Evolutionary conservation across 257 asterid species (phyloP), one percentile per base, ranked within the genome.

Genomic region (Solanum medicagineum): DNA sequence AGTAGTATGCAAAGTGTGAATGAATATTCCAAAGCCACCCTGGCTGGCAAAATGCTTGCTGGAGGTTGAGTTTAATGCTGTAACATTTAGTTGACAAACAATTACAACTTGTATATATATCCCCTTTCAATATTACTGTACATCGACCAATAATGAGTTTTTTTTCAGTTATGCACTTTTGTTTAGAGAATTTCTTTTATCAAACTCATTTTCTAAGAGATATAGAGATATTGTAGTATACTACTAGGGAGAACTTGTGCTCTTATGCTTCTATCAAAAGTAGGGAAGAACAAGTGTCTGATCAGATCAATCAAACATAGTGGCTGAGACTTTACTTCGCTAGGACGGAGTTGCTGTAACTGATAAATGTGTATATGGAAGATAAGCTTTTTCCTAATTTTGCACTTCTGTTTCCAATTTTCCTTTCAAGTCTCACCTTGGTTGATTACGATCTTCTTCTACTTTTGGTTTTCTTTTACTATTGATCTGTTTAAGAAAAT

Each of bases 51-150:
- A 87, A 81, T 71, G 90, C 89, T 60, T 51, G 20, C 69, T 66
- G 85, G 93, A 87, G 94, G 91, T 86, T 22, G 85, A 83, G 87
- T 74, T 54, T 77, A 81, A 83, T 84, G 63, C 83, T 85, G 85
- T 62, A 73, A 47, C n/a, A 79, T n/a, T 70, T 79, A 73, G 51
- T 87, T 88, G 81, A 88, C 91, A 59, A 88, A 55, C 36, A 49
- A 83, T 85, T 55, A 89, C 87, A 92, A 91, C 84, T 81, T 93
- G 96, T 93, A 93, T 85, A 68, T 66, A 66, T 89, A 90, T 32
- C 68, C 10, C 17, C 20, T 45, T 45, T 45, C 56, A 73, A 8
- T 40, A 15, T 9, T 0, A 74, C 3, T 45, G 56, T 26, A 13
- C 55, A 74, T 74, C 73, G 13, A 62, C 5, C 10, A 36, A 68